Base-by-base conservation (phyloP, 495 filamentous ascomycete genomes). In the Halenospora varia region DNA sequence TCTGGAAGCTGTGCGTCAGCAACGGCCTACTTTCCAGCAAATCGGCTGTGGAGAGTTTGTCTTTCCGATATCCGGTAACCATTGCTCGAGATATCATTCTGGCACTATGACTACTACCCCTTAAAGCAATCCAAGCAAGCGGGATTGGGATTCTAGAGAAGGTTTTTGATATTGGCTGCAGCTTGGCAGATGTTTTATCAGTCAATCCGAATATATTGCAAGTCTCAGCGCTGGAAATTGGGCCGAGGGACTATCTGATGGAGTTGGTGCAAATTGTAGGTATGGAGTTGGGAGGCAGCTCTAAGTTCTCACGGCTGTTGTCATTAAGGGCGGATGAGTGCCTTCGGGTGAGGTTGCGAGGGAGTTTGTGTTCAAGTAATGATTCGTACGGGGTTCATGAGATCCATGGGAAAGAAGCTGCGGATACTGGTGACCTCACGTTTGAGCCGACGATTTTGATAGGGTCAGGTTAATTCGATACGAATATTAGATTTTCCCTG, bases 1-100 rank as follows among this genome's bases (percentile, higher is more conserved):
- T 83, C 59, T 86, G 82, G 82, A 81, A 78, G 48, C 66, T 82
- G 19, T 81, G 81, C 9, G 79, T 83, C 69, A 74, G 68, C 1
- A 73, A 77, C 56, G 66, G 72, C 15, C 70, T 82, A 0, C 76
- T 83, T 2, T 57, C 48, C 2, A 53, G 48, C 29, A 6, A 20
- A 11, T 29, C 53, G 11, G 8, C 48, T 10, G 26, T 53, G 15
- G 48, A 57, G 22, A 25, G 25, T 19, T 55, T 60, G 57, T 44
- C 45, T 19, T 60, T 60, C 25, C 51, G 51, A 11, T 60, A 60
- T 40, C 57, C 57, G 2, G 39, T 60, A 2, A 44, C 52, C 2
- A 60, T 60, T 15, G 57, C 57, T 1, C 42, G 57, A n/a, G 57
- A 55, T 19, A 39, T 60, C 17, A 45, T 55, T 10, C 15, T 55